Conservation (phyloP, 352 stramenopile species). For the Pythium myriotylum region DNA sequence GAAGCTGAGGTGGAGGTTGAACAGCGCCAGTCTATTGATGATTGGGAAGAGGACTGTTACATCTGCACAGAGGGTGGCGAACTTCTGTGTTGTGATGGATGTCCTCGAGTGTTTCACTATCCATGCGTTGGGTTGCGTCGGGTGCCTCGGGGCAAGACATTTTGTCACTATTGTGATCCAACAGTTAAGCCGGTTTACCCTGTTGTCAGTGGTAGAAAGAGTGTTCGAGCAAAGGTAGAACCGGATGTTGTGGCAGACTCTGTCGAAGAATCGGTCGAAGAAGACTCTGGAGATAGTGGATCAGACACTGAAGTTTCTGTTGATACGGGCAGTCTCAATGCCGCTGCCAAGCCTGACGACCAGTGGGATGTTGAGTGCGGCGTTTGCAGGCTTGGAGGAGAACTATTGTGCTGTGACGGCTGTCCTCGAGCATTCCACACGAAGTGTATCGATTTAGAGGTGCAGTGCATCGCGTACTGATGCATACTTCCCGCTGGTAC, state of each 20-base stretch:
- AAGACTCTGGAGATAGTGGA: conserved; percentile 7
- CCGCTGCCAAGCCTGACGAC: conserved; percentile 52
- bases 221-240: conserved; percentile 16
- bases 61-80: conserved; percentile 86
- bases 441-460: conserved; percentile 74
- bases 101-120: conserved; percentile 91
- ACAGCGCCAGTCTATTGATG: conserved; percentile 60
- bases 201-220: conserved; percentile 11
- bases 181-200: conserved; percentile 71
- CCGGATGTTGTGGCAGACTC: conserved; percentile 14
- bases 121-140: conserved; percentile 81
- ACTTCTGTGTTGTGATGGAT: conserved; percentile 91
- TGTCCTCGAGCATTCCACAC: conserved; percentile 93
- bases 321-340: conserved; percentile 28
- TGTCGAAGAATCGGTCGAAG: conserved; percentile 11
- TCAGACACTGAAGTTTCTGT: conserved; percentile 24
- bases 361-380: conserved; percentile 91
- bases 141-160: conserved; percentile 84
- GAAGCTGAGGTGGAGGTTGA: conserved; percentile 43
- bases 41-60: conserved; percentile 91
- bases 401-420: conserved; percentile 90
- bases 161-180: conserved; percentile 78
- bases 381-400: conserved; percentile 81
- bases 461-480: conserved; percentile 15
- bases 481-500: not conserved